phyloP scores from a whole-genome alignment of 225 moss, liverwort and hornwort species.

The Marchantia paleacea region DNA sequence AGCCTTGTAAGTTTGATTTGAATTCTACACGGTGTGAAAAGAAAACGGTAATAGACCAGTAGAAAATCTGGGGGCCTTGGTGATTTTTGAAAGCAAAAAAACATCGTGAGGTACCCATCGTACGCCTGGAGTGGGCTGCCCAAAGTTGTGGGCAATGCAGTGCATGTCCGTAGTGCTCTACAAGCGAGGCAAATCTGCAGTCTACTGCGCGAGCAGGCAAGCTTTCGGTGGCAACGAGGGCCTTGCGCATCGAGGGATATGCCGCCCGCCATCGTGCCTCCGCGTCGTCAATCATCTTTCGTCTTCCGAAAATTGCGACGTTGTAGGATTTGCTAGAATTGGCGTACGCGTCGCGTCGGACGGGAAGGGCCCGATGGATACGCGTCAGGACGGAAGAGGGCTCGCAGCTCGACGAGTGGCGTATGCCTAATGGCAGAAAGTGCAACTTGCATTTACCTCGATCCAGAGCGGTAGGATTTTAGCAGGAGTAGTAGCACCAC shows the following conservation, averaged over 20 bases:
- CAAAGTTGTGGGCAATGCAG: no score
- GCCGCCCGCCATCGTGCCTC: slow-evolving; percentile 1
- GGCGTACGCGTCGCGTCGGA: background rate
- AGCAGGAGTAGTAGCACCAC: background rate
- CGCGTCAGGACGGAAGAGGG: background rate
- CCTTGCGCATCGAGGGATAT: background rate
- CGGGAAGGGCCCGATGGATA: background rate
- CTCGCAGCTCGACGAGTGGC: no score
- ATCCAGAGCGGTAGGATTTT: background rate
- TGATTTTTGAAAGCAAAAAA: background rate
- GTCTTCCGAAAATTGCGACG: background rate
- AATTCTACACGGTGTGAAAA: no score
- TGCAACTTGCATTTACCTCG: no score
- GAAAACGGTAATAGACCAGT: no score
- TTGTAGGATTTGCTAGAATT: background rate
- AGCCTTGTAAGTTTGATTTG: no score
- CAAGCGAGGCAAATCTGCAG: background rate
- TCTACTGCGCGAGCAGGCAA: no score
- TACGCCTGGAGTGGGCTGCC: background rate
- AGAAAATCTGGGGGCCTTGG: no score
- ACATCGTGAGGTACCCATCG: background rate
- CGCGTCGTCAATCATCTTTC: slow-evolving; percentile 3
- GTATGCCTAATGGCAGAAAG: no score
- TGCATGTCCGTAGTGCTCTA: background rate
- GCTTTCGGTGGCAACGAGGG: slow-evolving; percentile 7